phyloP scores from a whole-genome alignment of 257 asterid species.

The Solanum chilense region DNA sequence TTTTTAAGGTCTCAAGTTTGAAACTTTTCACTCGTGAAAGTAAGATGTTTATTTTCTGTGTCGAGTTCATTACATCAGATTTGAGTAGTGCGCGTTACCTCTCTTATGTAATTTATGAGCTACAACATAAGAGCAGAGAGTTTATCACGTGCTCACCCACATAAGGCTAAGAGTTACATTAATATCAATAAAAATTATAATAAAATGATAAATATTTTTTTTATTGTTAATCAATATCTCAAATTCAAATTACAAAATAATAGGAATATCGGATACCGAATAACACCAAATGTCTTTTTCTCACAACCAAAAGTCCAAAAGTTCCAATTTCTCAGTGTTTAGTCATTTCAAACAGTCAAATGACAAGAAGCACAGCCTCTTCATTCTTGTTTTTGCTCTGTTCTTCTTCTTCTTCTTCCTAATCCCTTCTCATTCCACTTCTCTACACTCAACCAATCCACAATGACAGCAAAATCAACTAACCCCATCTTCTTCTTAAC shows the following conservation, averaged over 20 bases:
- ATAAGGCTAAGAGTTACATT: no score
- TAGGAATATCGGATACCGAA: not conserved
- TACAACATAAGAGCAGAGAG: no score
- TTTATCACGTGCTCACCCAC: no score
- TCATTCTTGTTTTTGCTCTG: not conserved
- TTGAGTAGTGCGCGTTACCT: rapidly evolving
- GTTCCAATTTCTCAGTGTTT: not conserved
- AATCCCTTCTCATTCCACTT: not conserved
- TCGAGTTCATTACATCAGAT: no score
- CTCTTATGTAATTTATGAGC: no score
- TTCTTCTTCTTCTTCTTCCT: not conserved
- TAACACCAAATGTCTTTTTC: not conserved
- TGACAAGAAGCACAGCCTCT: not conserved
- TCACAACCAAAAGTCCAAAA: not conserved
- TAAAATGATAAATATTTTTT: no score
- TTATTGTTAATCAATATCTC: no score
- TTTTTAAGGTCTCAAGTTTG: no score
- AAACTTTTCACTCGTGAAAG: no score
- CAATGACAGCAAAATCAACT: not conserved
- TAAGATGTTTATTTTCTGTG: no score
- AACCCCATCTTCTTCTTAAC: not conserved
- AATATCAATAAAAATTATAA: no score
- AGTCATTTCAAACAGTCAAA: slow-evolving; percentile 1
- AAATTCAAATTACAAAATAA: no score
- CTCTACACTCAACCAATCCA: not conserved